Evolutionary conservation across 495 filamentous ascomycete genomes (phyloP).

Genomic region (Penicillium bovifimosum): DNA sequence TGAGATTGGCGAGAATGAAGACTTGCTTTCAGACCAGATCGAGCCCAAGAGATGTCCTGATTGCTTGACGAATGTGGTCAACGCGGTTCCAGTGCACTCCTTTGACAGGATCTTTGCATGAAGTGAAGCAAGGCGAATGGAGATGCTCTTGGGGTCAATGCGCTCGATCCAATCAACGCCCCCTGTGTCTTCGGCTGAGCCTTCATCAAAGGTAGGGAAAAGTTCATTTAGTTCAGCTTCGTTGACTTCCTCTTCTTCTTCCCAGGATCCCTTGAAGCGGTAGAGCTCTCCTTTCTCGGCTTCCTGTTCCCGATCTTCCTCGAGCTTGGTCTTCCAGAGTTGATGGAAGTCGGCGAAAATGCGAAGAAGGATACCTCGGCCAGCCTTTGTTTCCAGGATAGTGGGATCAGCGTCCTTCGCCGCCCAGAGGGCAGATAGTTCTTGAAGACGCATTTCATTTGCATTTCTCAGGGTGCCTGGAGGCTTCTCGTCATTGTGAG

Average conservation of each 20-base stretch:
- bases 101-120: constrained; percentile 48
- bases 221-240: constrained; percentile 70
- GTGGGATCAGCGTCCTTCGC: constrained; percentile 33
- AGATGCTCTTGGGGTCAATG: constrained; percentile 41
- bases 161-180: constrained; percentile 19
- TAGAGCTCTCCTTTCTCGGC: constrained; percentile 70
- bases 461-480: constrained; percentile 33
- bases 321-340: constrained; percentile 70
- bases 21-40: constrained; percentile 29
- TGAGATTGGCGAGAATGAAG: constrained; percentile 31
- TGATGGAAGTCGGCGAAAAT: constrained; percentile 67
- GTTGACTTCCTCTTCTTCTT: constrained; percentile 69
- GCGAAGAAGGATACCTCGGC: constrained; percentile 32
- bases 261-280: constrained; percentile 67
- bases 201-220: constrained; percentile 71
- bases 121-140: constrained; percentile 45
- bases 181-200: constrained; percentile 28
- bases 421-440: constrained; percentile 35
- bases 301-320: constrained; percentile 65
- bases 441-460: constrained; percentile 41
- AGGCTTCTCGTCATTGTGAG: constrained; percentile 12
- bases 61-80: constrained; percentile 36
- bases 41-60: constrained; percentile 36
- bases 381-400: constrained; percentile 22
- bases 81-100: constrained; percentile 21